Conservation (phyloP, 2,329 filamentous ascomycete genomes). For the Ophiostoma australiae region DNA sequence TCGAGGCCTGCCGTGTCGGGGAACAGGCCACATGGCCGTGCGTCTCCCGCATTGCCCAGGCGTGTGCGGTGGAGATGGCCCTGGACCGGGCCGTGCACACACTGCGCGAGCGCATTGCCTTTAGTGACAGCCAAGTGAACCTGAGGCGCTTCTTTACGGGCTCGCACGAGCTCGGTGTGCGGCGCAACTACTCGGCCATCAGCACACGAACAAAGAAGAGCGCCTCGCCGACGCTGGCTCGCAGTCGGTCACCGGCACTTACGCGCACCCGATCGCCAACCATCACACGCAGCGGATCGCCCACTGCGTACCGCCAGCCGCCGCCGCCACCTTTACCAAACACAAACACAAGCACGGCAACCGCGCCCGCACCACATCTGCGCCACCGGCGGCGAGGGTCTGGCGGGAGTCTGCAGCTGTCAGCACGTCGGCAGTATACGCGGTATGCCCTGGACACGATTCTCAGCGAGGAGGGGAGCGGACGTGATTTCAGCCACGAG, state of each 20-base stretch:
- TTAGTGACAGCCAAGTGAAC: constrained; percentile 60
- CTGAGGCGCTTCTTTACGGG: constrained; percentile 44
- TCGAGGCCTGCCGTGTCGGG: constrained; percentile 67
- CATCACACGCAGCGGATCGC: constrained; percentile 11
- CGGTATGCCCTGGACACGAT: constrained; percentile 35
- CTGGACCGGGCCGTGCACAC: constrained; percentile 69
- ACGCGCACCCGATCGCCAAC: constrained; percentile 13
- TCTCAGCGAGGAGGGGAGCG: constrained; percentile 35
- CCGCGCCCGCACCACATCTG: constrained; percentile 21
- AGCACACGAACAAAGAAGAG: neutral
- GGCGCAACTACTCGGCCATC: constrained; percentile 7
- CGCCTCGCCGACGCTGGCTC: neutral
- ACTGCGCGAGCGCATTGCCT: constrained; percentile 63
- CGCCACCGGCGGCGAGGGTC: constrained; percentile 41
- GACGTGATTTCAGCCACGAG: constrained; percentile 26
- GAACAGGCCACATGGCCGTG: constrained; percentile 91
- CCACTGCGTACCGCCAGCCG: constrained; percentile 22
- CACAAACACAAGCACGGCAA: neutral
- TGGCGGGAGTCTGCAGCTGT: constrained; percentile 44
- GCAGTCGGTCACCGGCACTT: constrained; percentile 15
- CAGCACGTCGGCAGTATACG: constrained; percentile 35
- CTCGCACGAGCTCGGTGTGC: constrained; percentile 32
- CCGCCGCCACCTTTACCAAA: constrained; percentile 19
- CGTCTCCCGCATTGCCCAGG: constrained; percentile 76
- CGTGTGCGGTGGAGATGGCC: constrained; percentile 82